Evolutionary conservation across 805 yeast species (phyloP), one percentile per base, ranked within the genome.

Genomic region (Tetrapisispora iriomotensis): DNA sequence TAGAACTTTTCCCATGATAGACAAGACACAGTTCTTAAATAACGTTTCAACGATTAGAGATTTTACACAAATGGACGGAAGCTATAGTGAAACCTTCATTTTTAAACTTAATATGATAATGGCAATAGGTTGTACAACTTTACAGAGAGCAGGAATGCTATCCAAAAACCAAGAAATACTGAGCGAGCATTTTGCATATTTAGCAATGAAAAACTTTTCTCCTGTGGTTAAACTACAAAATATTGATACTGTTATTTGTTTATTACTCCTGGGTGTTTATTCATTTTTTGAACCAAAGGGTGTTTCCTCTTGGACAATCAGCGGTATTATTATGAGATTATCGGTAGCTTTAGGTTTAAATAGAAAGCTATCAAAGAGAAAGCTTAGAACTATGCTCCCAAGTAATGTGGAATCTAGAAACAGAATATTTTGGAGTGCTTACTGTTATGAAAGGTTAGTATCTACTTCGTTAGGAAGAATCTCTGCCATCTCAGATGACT

Each of bases 41-140:
- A 48, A 52, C 14, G 65, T 67, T 6, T 49, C 58, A 2, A 49
- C 51, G 2, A 52, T 62, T 5, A 38, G 53, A 7, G 53, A 54
- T 26, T 57, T 65, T 26, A 31, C 39, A 5, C 20, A 25, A 14
- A 53, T 58, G 40, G 46, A 53, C 19, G 49, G 46, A 14, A 38
- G 42, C 15, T 46, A 46, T 35, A 57, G 54, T 39, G 50, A 47
- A 13, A 35, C 46, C 2, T 60, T 58, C 17, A 54, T 61, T 19
- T 74, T 72, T 45, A 72, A 74, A 53, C 45, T 74, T 9, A 68
- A 66, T 49, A 68, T 75, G 72, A 66, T 72, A 2, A 61, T 72
- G 57, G 74, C 77, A 5, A 69, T 72, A 30, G 79, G 79, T 1
- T 71, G 75, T 39, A 68, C 75, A 8, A 66, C 75, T 2, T 52